Conservation (phyloP, 169 alveolate genomes). For the Eimeria tenella region DNA sequence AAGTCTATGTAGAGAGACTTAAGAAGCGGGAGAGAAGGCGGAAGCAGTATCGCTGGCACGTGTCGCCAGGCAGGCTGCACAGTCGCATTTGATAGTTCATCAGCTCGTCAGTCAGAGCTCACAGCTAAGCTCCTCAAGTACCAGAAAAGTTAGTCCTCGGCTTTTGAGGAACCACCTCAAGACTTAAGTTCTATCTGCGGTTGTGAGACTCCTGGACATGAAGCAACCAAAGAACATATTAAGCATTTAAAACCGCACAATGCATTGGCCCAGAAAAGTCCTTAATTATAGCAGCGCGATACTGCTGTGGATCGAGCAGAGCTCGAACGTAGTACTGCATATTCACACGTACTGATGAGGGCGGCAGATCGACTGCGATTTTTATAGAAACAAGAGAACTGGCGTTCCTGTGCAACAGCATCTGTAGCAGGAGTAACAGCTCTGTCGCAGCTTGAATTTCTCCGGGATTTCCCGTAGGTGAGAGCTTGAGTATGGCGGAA, state of each 20-base stretch:
- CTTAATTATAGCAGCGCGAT: too few species aligned
- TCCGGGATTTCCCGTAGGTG: conserved; percentile 60
- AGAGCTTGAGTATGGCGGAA: conserved; percentile 62
- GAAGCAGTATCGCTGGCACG: conserved; percentile 62
- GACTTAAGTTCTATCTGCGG: background rate
- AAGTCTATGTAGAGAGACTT: conserved; percentile 63
- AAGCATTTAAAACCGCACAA: too few species aligned
- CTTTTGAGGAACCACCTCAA: background rate
- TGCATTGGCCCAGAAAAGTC: too few species aligned
- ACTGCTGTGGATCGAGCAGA: too few species aligned
- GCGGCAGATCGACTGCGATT: conserved; percentile 64
- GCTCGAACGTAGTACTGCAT: too few species aligned
- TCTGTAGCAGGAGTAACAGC: conserved; percentile 65
- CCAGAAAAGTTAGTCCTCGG: background rate
- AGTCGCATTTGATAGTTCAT: conserved; percentile 1
- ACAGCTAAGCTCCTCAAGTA: background rate
- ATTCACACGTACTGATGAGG: conserved; percentile 57
- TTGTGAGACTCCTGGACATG: background rate
- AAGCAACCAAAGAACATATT: background rate
- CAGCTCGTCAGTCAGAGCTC: background rate
- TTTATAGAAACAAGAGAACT: conserved; percentile 57
- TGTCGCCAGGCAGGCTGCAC: conserved; percentile 73
- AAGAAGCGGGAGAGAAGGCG: conserved; percentile 61
- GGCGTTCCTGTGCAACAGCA: conserved; percentile 72
- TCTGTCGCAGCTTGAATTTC: conserved; percentile 63